Evolutionary conservation across 2,329 filamentous ascomycete genomes (phyloP).

Genomic region (Xylariaceae sp.): DNA sequence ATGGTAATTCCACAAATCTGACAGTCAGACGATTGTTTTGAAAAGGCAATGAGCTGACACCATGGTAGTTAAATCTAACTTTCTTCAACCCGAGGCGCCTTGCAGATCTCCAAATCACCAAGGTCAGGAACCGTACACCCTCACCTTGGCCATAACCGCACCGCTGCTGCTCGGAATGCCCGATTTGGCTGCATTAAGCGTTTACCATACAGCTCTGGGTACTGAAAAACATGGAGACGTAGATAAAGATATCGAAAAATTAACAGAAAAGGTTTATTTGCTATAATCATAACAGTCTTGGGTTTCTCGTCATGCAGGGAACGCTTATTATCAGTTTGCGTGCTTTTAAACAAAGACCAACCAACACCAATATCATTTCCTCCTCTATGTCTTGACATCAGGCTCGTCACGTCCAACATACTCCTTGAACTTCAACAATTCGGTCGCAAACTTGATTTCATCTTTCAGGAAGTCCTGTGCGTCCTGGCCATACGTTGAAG

Average conservation of each 20-base stretch:
- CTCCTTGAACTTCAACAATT: slow-evolving; percentile 91
- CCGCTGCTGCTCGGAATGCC: not conserved
- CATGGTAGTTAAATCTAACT: slow-evolving; percentile 3
- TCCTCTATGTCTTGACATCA: slow-evolving; percentile 88
- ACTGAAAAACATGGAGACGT: not conserved
- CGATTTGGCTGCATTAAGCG: too few relatives aligned
- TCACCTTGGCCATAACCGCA: not conserved
- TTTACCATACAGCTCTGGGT: too few relatives aligned
- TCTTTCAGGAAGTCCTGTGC: slow-evolving; percentile 94
- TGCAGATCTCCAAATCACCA: not conserved
- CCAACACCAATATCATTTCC: not conserved
- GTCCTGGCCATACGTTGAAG: slow-evolving; percentile 77
- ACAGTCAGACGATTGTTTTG: slow-evolving; percentile 8
- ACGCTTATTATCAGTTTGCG: slow-evolving; percentile 21
- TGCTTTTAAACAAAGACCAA: not conserved
- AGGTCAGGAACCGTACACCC: slow-evolving; percentile 2
- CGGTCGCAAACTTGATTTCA: slow-evolving; percentile 84
- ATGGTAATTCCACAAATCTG: not conserved
- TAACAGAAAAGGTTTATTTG: slow-evolving; percentile 17
- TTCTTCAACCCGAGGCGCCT: not conserved
- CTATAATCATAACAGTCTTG: slow-evolving; percentile 6
- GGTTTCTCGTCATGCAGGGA: slow-evolving; percentile 6
- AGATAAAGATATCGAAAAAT: not conserved
- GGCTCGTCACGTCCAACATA: slow-evolving; percentile 91
- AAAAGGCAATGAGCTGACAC: not conserved